These are phyloP conservation scores for Heimioporus sp. DNA, from an alignment of 768 basidiomycete genomes.

Conservation along the genomic window DNA sequence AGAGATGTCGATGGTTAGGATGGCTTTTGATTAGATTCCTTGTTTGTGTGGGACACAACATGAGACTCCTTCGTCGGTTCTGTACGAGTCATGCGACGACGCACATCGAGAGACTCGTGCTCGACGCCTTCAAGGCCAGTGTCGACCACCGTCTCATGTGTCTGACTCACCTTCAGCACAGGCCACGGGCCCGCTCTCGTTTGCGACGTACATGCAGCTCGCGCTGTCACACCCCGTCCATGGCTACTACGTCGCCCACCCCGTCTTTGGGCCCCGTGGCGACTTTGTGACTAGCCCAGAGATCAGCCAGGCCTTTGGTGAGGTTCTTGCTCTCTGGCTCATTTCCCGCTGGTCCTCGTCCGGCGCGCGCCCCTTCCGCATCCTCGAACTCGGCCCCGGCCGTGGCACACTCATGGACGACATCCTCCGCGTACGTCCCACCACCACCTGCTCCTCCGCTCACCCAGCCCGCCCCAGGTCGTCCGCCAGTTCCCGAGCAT, in stretches of 20 bases:
- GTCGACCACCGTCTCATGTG: too few relatives aligned
- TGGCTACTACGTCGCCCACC: slow-evolving; percentile 86
- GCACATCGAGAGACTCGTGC: too few relatives aligned
- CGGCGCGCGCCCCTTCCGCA: slow-evolving; percentile 53
- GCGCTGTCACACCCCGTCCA: slow-evolving; percentile 87
- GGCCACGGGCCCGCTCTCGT: slow-evolving; percentile 87
- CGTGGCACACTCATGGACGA: slow-evolving; percentile 91
- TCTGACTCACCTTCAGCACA: slow-evolving; percentile 25
- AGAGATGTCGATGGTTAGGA: neutral
- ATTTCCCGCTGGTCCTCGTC: slow-evolving; percentile 68
- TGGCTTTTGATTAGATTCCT: too few relatives aligned
- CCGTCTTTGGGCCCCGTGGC: slow-evolving; percentile 81
- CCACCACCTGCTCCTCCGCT: too few relatives aligned
- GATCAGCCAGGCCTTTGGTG: slow-evolving; percentile 94
- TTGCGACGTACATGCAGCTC: slow-evolving; percentile 88
- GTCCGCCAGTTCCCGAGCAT: slow-evolving; percentile 46
- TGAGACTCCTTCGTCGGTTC: too few relatives aligned
- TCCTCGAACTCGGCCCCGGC: slow-evolving; percentile 94
- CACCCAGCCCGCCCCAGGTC: slow-evolving; percentile 37
- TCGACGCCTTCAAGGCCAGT: too few relatives aligned
- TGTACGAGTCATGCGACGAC: too few relatives aligned
- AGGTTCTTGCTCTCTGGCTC: slow-evolving; percentile 91
- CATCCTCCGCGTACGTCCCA: slow-evolving; percentile 63
- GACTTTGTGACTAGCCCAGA: slow-evolving; percentile 98
- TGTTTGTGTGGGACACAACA: too few relatives aligned